Conservation (phyloP, 345 rosid genomes). For the Citrus cavaleriei region DNA sequence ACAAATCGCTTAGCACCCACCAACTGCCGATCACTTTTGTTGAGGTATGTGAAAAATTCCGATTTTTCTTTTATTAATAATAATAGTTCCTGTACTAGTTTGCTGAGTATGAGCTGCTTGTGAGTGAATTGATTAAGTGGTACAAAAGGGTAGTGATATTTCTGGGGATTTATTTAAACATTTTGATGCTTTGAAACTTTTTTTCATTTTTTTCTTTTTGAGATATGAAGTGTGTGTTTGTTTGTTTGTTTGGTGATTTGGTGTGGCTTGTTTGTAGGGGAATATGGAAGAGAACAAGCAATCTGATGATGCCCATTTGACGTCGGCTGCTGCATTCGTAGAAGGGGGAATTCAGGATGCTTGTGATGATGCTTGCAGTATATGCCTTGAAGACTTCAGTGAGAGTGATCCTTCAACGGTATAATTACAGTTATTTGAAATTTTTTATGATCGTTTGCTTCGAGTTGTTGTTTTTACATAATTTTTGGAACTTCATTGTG, state of each 20-base stretch:
- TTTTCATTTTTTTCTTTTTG: not conserved
- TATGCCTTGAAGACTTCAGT: slow-evolving; percentile 82
- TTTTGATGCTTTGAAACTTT: not conserved
- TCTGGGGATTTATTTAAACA: not conserved
- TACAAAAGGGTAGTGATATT: not conserved
- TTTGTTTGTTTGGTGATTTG: slow-evolving; percentile 9
- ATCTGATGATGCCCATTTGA: slow-evolving; percentile 58
- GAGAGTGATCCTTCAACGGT: slow-evolving; percentile 91
- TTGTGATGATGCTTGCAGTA: slow-evolving; percentile 98
- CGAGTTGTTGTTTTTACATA: not conserved
- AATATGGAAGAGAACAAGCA: slow-evolving; percentile 40
- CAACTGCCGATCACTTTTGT: no score
- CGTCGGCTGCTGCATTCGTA: slow-evolving; percentile 93
- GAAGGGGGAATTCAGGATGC: slow-evolving; percentile 97
- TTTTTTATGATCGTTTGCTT: not conserved
- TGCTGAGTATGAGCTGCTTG: not conserved
- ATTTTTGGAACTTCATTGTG: not conserved
- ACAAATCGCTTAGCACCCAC: no score
- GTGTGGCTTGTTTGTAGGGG: slow-evolving; percentile 20
- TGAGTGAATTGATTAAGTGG: not conserved
- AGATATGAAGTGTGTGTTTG: not conserved
- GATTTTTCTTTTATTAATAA: no score
- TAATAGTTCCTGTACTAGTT: not conserved
- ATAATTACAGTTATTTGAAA: not conserved
- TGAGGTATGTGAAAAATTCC: no score